phyloP scores from a whole-genome alignment of 2,329 filamentous ascomycete species.

The Podosphaera aphanis region DNA sequence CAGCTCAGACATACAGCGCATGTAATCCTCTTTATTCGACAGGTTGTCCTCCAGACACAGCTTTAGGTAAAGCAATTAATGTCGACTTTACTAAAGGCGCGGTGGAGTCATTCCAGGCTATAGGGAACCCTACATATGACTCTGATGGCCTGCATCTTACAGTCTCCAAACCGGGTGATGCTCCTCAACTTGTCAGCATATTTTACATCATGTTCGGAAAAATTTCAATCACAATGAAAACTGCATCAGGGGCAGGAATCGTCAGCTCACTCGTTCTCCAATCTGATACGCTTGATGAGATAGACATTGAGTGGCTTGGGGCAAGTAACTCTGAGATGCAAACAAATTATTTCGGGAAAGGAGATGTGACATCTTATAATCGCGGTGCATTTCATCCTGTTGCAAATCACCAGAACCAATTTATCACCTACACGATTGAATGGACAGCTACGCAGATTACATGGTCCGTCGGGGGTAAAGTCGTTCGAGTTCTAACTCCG shows the following conservation, averaged over 20 bases:
- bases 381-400: constrained; percentile 59
- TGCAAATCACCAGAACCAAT: constrained; percentile 44
- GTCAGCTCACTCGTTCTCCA: constrained; percentile 81
- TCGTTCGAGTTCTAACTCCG: constrained; percentile 52
- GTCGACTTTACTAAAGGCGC: constrained; percentile 62
- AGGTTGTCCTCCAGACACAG: constrained; percentile 52
- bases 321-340: constrained; percentile 58
- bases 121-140: constrained; percentile 49
- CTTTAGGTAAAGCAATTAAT: constrained; percentile 58
- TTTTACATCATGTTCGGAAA: constrained; percentile 99
- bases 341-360: constrained; percentile 93
- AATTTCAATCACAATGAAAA: constrained; percentile 65
- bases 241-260: constrained; percentile 72
- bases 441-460: constrained; percentile 72
- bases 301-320: constrained; percentile 93
- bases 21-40: constrained; percentile 28
- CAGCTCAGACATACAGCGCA: constrained; percentile 28
- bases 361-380: constrained; percentile 63
- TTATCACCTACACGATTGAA: constrained; percentile 73
- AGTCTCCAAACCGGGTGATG: constrained; percentile 53
- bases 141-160: constrained; percentile 62
- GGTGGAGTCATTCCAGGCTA: constrained; percentile 55
- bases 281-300: constrained; percentile 82
- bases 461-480: constrained; percentile 62
- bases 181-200: constrained; percentile 64